Conservation (phyloP, 2,329 filamentous ascomycete genomes). For the Diaporthe australafricana region DNA sequence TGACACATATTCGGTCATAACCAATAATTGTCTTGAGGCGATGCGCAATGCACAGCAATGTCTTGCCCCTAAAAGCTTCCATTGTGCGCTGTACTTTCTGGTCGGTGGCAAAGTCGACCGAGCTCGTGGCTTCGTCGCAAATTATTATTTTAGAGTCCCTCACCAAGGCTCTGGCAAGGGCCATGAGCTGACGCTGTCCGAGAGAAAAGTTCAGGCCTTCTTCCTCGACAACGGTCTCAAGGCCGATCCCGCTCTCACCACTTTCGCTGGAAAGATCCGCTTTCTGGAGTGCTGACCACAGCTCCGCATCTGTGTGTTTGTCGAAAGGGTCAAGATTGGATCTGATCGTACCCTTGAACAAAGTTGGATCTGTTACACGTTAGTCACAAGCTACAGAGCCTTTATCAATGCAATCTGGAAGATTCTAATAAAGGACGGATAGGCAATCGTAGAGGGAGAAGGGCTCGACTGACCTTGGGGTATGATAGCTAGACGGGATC, state of each 20-base stretch:
- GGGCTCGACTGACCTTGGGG: too few relatives aligned
- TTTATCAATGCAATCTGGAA: too few relatives aligned
- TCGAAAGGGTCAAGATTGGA: conserved; percentile 84
- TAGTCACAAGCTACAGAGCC: too few relatives aligned
- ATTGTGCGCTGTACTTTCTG: conserved; percentile 95
- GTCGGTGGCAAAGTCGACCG: conserved; percentile 96
- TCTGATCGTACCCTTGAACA: conserved; percentile 79
- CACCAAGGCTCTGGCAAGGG: conserved; percentile 89
- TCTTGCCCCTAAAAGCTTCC: conserved; percentile 87
- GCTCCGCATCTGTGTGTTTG: conserved; percentile 80
- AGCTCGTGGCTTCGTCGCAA: conserved; percentile 94
- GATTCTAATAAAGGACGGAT: too few relatives aligned
- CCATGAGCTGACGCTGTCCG: conserved; percentile 95
- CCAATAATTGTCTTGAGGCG: conserved; percentile 90
- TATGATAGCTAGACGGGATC: conserved; percentile 72
- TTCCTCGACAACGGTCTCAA: conserved; percentile 89
- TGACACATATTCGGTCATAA: conserved; percentile 96
- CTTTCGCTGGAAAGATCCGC: conserved; percentile 73
- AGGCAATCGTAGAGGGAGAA: too few relatives aligned
- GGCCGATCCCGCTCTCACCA: conserved; percentile 43
- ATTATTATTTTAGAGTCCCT: conserved; percentile 91
- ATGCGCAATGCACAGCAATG: conserved; percentile 94
- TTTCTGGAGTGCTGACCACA: conserved; percentile 83
- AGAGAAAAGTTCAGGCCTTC: conserved; percentile 97
- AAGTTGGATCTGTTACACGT: conserved; percentile 74